Conservation (phyloP, 805 yeast genomes). For the Zygosaccharomyces siamensis region DNA sequence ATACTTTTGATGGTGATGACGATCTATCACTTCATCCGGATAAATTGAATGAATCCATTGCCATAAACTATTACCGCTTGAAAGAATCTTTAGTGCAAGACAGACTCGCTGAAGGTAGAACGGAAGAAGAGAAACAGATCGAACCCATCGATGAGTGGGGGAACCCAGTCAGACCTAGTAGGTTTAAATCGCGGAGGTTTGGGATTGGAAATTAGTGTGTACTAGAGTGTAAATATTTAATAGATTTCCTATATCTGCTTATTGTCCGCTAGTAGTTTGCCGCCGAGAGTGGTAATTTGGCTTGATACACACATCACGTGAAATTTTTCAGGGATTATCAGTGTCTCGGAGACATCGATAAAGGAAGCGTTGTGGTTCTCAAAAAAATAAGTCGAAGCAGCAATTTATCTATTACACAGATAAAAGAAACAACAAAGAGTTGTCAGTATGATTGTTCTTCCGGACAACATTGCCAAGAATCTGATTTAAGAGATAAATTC, state of each 20-base stretch:
- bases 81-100: conserved; percentile 46
- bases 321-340: conserved; percentile 4
- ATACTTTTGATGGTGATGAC: conserved; percentile 25
- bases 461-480: background rate
- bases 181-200: conserved; percentile 57
- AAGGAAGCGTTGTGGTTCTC: background rate
- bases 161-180: conserved; percentile 53
- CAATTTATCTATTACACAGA: background rate
- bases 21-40: conserved; percentile 23
- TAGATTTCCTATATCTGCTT: background rate
- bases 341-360: background rate
- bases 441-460: background rate
- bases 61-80: conserved; percentile 51
- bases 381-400: background rate
- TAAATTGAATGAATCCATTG: conserved; percentile 46
- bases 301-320: conserved; percentile 2
- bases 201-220: conserved; percentile 1
- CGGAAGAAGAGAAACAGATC: conserved; percentile 37
- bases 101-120: conserved; percentile 36
- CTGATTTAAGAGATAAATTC: background rate
- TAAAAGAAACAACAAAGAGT: background rate
- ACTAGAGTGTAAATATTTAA: background rate
- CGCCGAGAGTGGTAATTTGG: background rate
- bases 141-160: conserved; percentile 69
- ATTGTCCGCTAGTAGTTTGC: background rate